Evolutionary conservation across 192 early-diverging fungal species (phyloP).

Genomic region (Spinellus fusiger): DNA sequence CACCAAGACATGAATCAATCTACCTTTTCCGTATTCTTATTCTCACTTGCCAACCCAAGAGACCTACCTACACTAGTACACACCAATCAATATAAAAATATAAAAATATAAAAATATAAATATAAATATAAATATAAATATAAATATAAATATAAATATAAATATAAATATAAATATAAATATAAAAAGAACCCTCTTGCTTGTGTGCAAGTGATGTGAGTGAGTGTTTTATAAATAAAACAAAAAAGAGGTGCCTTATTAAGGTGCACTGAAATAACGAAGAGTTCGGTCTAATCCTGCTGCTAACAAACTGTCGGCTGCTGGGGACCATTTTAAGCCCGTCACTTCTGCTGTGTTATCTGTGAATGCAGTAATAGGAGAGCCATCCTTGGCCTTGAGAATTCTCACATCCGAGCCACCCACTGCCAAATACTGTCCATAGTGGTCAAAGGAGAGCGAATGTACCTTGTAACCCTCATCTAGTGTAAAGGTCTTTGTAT

Average conservation of each 20-base stretch:
- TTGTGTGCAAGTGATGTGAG: too few species aligned
- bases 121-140: too few species aligned
- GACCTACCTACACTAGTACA: too few species aligned
- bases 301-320: constrained; percentile 47
- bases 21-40: too few species aligned
- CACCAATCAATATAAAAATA: too few species aligned
- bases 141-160: too few species aligned
- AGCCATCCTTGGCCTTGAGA: constrained; percentile 67
- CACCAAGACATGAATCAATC: too few species aligned
- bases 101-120: too few species aligned
- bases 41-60: too few species aligned
- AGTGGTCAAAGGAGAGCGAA: constrained; percentile 72
- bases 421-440: constrained; percentile 79
- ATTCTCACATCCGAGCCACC: constrained; percentile 55
- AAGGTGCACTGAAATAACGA: constrained; percentile 34
- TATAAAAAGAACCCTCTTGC: too few species aligned
- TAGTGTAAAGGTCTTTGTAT: constrained; percentile 60
- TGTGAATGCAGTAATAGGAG: constrained; percentile 37
- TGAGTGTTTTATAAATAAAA: background rate
- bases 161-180: too few species aligned
- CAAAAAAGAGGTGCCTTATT: background rate
- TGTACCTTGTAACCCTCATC: constrained; percentile 49
- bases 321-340: constrained; percentile 49
- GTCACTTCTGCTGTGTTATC: constrained; percentile 51
- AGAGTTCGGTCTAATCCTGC: constrained; percentile 54